Percentiles rank a stretch among this genome's conserved stretches.
Evolutionary conservation across 768 basidiomycete species (phyloP).

Genomic region (Boletus rubescentipes): DNA sequence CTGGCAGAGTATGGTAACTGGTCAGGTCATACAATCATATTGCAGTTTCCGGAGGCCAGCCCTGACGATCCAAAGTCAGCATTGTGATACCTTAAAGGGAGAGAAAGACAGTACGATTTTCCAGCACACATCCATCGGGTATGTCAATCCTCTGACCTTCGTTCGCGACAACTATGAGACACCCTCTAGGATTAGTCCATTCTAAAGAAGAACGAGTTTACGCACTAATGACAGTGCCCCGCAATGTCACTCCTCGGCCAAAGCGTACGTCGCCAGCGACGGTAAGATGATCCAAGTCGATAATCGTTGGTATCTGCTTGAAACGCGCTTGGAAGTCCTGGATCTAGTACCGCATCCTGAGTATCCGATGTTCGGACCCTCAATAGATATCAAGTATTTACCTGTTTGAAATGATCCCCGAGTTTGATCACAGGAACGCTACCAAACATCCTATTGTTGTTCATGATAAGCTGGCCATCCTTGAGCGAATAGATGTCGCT

Average conservation of each 20-base stretch:
- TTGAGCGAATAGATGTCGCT: slow-evolving; percentile 88
- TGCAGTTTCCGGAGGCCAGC: slow-evolving; percentile 80
- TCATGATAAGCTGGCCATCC: slow-evolving; percentile 88
- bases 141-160: slow-evolving; percentile 82
- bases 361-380: neutral
- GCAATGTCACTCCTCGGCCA: slow-evolving; percentile 80
- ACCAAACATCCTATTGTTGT: slow-evolving; percentile 77
- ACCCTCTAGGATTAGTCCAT: neutral
- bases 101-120: slow-evolving; percentile 48
- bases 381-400: slow-evolving; percentile 25
- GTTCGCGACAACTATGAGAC: slow-evolving; percentile 62
- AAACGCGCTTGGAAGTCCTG: slow-evolving; percentile 92
- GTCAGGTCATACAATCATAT: slow-evolving; percentile 56
- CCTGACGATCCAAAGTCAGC: slow-evolving; percentile 34
- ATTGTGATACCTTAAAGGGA: neutral
- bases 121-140: slow-evolving; percentile 77
- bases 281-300: slow-evolving; percentile 93
- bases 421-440: slow-evolving; percentile 96
- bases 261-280: slow-evolving; percentile 91
- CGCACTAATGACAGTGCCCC: slow-evolving; percentile 84
- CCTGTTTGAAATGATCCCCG: slow-evolving; percentile 96
- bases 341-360: slow-evolving; percentile 43
- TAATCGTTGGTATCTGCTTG: slow-evolving; percentile 88
- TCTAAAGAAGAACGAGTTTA: neutral
- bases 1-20: neutral